Evolutionary conservation across 2,329 filamentous ascomycete genomes (phyloP).

Genomic region (Tympanopsis confertula): DNA sequence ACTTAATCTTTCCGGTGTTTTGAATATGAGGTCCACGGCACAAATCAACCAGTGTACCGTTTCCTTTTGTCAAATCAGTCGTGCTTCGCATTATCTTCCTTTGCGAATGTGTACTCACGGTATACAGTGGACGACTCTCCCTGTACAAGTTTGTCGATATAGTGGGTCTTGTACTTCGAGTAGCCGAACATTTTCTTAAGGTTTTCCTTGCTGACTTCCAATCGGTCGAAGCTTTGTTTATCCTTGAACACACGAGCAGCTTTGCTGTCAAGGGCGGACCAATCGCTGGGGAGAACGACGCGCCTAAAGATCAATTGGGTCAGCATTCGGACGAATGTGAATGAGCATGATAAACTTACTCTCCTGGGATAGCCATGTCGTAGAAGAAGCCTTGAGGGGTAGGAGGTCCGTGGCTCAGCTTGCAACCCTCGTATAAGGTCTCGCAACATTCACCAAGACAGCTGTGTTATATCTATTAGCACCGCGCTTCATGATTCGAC

Average conservation of each 20-base stretch:
- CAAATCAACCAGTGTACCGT: constrained; percentile 57
- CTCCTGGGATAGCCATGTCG: constrained; percentile 55
- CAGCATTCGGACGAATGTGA: too few relatives aligned
- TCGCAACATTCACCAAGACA: constrained; percentile 52
- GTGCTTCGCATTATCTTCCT: too few relatives aligned
- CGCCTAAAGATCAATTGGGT: too few relatives aligned
- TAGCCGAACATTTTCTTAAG: constrained; percentile 60
- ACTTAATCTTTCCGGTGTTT: constrained; percentile 56
- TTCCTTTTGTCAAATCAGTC: too few relatives aligned
- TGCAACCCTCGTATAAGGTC: constrained; percentile 48
- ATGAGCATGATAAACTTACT: too few relatives aligned
- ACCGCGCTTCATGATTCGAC: too few relatives aligned
- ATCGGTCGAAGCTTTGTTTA: constrained; percentile 55
- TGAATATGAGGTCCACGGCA: constrained; percentile 60
- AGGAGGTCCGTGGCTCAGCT: constrained; percentile 56
- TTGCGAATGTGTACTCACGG: too few relatives aligned
- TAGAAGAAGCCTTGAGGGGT: constrained; percentile 63
- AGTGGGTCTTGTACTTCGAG: constrained; percentile 63
- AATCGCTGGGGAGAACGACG: constrained; percentile 45
- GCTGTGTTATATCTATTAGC: too few relatives aligned
- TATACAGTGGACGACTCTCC: constrained; percentile 59
- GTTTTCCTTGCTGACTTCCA: constrained; percentile 53
- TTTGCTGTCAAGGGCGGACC: constrained; percentile 48
- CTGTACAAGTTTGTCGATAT: constrained; percentile 56
- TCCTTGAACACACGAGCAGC: constrained; percentile 55